Base-by-base conservation (phyloP, 441 rosid genomes). In the Arabidopsis lyrata region DNA sequence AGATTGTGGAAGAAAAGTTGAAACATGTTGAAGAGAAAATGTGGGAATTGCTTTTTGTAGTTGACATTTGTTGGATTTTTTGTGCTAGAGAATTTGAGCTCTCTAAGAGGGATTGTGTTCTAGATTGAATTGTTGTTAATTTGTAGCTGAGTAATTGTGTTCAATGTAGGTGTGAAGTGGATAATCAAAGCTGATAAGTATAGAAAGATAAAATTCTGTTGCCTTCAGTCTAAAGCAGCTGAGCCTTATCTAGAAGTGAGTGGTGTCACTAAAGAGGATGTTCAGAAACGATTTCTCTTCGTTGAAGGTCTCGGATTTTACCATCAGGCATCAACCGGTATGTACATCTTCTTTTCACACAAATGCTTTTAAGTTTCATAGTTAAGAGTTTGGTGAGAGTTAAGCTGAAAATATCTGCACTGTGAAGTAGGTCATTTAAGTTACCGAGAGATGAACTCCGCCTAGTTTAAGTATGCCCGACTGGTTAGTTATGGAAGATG, bases 271-370 rank as follows among this genome's bases (percentile, higher is more conserved):
- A 81, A 85, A 42, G 90, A 88, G 50, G 94, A 90, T 75, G 97
- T 92, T 56, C 83, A 82, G 32, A 90, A 84, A n/a, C 89, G 90
- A 16, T 92, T 94, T 75, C 77, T 94, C 75, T 94, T 94, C 55
- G 34, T 94, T 50, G 97, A 94, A 84, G 97, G 97, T 61, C 92
- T 80, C 6, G 97, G 86, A 16, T 77, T 10, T 32, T 92, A 89
- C 81, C 94, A 92, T 83, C 87, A 86, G 63, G 99, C 83, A 15
- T 94, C 99, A 41, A 86, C 97, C 6, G 99, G 99, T 94, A 66
- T 63, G 86, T 75, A 24, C 38, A 49, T n/a, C 59, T 31, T 63
- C 20, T 27, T 8, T 62, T 52, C 8, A 32, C 31, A 36, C 50
- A 73, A 32, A 36, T 32, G 44, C 42, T 56, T 73, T 2, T 0